Conservation (phyloP, 192 early-diverging fungal species). For the Podila verticillata region DNA sequence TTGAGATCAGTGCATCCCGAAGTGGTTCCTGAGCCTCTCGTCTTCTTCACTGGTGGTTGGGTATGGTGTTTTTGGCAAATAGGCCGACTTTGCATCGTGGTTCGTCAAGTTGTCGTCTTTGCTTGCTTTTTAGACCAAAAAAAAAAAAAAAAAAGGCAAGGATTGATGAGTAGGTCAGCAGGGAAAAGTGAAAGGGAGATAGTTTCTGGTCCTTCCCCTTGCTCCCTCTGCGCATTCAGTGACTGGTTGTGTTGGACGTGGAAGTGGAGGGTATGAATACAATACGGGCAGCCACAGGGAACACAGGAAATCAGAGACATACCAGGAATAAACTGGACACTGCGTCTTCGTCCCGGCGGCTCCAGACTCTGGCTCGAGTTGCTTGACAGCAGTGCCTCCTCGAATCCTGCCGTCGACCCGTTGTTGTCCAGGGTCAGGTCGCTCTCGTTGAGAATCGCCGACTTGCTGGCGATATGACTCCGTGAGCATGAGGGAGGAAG, state of each 20-base stretch:
- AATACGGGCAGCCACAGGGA: neutral
- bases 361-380: neutral
- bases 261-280: neutral
- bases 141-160: neutral
- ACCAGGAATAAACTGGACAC: constrained; percentile 42
- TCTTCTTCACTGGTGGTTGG: constrained; percentile 28
- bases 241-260: neutral
- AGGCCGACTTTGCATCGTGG: constrained; percentile 20
- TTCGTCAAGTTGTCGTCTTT: constrained; percentile 23
- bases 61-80: constrained; percentile 44
- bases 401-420: constrained; percentile 12
- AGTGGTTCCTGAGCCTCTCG: neutral
- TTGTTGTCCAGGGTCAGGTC: neutral
- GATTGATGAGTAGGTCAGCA: neutral
- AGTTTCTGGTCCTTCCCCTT: neutral
- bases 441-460: neutral
- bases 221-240: no score
- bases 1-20: constrained; percentile 5
- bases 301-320: neutral
- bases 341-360: constrained; percentile 14
- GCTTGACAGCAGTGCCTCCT: constrained; percentile 6
- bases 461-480: constrained; percentile 10
- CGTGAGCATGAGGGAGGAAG: constrained; percentile 26
- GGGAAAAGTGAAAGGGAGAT: neutral
- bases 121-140: constrained; percentile 2